Evolutionary conservation across 441 rosid genomes (phyloP).

Genomic region (Kokia cookei): DNA sequence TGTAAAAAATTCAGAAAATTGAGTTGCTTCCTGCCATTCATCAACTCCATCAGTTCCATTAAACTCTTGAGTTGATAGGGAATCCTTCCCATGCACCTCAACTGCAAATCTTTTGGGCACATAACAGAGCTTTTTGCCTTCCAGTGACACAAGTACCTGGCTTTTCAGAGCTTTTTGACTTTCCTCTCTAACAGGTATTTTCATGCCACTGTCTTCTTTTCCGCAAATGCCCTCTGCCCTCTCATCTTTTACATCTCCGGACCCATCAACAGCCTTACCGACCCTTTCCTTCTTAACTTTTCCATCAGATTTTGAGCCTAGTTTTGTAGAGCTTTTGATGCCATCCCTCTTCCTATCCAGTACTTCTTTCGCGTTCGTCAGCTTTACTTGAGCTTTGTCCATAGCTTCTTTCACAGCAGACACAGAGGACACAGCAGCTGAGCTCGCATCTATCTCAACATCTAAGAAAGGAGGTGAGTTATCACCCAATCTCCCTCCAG

Average conservation of each 20-base stretch:
- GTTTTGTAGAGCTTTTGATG: constrained; percentile 21
- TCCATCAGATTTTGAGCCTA: constrained; percentile 25
- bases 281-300: constrained; percentile 33
- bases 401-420: constrained; percentile 86
- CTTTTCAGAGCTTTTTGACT: constrained; percentile 15
- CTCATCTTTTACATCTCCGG: constrained; percentile 14
- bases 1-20: constrained; percentile 63
- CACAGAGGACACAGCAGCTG: constrained; percentile 62
- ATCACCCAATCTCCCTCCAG: constrained; percentile 40
- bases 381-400: constrained; percentile 68
- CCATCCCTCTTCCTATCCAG: constrained; percentile 61
- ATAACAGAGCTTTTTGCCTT: constrained; percentile 16
- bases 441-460: constrained; percentile 80
- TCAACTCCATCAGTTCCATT: constrained; percentile 39
- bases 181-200: constrained; percentile 19
- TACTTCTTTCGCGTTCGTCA: constrained; percentile 60
- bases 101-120: constrained; percentile 23
- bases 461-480: constrained; percentile 71
- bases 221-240: constrained; percentile 6
- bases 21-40: constrained; percentile 73
- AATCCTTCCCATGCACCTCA: constrained; percentile 37
- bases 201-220: constrained; percentile 23
- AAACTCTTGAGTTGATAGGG: constrained; percentile 38
- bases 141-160: constrained; percentile 22
- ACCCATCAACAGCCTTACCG: constrained; percentile 11